Evolutionary conservation across 225 moss, liverwort and hornwort species (phyloP), one percentile per base, ranked within the genome.

Genomic region (Thuidium tamariscinum): DNA sequence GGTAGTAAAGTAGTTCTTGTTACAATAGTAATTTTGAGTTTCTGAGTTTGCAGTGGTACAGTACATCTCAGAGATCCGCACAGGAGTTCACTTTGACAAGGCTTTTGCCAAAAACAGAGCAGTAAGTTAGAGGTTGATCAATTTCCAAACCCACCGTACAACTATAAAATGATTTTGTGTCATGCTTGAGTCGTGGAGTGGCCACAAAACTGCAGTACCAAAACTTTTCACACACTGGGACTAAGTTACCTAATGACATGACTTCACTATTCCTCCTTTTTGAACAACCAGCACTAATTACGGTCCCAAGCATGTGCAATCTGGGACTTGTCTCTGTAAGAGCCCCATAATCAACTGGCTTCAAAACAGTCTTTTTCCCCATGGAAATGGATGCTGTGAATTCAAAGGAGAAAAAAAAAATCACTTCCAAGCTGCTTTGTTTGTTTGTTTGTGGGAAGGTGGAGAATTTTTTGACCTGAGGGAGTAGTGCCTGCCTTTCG

Each of bases 351-450:
- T 74, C 32, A 19, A 32, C 32, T 48, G 20, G 7, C 32, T 49
- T 49, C 49, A 32, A 49, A 74, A 48, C 6, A 29, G 4, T 7
- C 5, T 5, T 37, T 25, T 27, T 3, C 6, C 7, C 30, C 30
- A 3, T 30, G 4, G 1, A 6, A 72, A 30, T 0, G 0, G 72
- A 3, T 0, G 0, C 4, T 29, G 46, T 34, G 12, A 74, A 49
- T 49, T 34, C 20, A 1, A 32, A 19, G 5, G 20, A 4, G 23
- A 19, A 32, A 74, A 1, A 2, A 49, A 12, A 7, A 13, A n/a
- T n/a, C 7, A 5, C 20, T 49, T 19, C 12, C 4, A 20, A 29
- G 46, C 30, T 4, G 0, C n/a, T n/a, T n/a, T n/a, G n/a, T n/a
- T n/a, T n/a, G n/a, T n/a, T n/a, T n/a, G 32, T 32, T 73, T 49